Evolutionary conservation across 2,329 filamentous ascomycete species (phyloP).

Genomic region (Sclerotinia minor): DNA sequence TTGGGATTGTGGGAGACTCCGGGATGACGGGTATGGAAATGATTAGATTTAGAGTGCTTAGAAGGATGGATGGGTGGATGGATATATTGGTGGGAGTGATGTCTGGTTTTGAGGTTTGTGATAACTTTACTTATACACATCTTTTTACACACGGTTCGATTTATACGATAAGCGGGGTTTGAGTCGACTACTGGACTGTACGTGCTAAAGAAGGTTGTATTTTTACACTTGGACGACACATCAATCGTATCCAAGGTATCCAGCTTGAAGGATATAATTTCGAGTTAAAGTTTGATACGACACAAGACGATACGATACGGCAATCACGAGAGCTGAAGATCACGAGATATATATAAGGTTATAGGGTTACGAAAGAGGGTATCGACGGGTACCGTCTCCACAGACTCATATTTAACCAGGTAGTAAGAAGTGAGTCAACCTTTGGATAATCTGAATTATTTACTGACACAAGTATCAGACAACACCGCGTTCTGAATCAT

Average conservation of each 20-base stretch:
- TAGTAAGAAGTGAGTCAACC: conserved; percentile 6
- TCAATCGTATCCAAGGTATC: not conserved
- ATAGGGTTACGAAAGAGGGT: not conserved
- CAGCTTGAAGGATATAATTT: not conserved
- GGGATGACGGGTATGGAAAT: conserved; percentile 4
- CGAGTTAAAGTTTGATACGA: not conserved
- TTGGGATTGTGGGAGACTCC: conserved; percentile 4
- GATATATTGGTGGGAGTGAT: not conserved
- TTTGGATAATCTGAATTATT: not conserved
- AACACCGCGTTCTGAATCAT: not conserved
- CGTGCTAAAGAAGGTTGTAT: not conserved
- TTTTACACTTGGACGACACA: not conserved
- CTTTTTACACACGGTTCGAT: not conserved
- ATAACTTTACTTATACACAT: not conserved
- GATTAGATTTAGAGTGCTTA: not conserved
- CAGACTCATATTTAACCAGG: not conserved
- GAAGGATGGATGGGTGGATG: too few relatives aligned
- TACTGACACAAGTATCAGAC: conserved; percentile 4
- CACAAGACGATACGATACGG: not conserved
- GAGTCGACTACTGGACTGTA: not conserved
- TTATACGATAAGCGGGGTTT: conserved; percentile 3
- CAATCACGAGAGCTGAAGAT: not conserved
- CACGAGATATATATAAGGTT: conserved; percentile 3
- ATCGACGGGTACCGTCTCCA: not conserved
- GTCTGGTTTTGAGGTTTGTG: not conserved